Base-by-base conservation (phyloP, 805 yeast species). In the Metschnikowia aberdeeniae region DNA sequence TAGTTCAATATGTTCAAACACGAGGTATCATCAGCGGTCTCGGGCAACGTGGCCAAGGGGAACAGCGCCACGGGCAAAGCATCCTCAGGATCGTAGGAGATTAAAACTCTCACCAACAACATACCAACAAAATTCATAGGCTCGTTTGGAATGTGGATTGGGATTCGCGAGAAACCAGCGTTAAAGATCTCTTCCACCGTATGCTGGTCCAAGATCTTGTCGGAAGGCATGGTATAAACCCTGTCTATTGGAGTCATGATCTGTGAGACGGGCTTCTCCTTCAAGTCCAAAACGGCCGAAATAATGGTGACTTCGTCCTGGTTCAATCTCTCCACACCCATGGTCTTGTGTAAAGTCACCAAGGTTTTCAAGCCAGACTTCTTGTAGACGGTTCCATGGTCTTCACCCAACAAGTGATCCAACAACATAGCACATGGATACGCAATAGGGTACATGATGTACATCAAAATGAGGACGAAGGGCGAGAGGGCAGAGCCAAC, bases 21-120 rank as follows among this genome's bases (percentile, higher is more conserved):
- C 5, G 97, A 89, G 4, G 98, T 90, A 42, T 85, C 89, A 19
- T 88, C 84, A 2, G 85, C 81, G 0, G 99, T 92, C 67, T 92
- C 98, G 0, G 99, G 99, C 37, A 92, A 75, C 0, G 98, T 93
- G 1, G 98, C 98, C 57, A 92, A 75, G 6, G 98, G 97, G 72
- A 92, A 92, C 10, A 89, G 80, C 1, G 96, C 87, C 27, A 93
- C 93, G 0, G 97, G 96, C 43, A 87, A 68, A 1, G 90, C 86
- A 64, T 92, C 99, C 63, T 92, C 98, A 3, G 99, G 98, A 60
- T 92, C 99, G 63, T 92, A 92, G 44, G 96, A 85, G 53, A 92
- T 93, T 59, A 92, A 76, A 27, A 90, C 93, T 51, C 97, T 76
- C 17, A 93, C 98, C 35, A 92, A 73, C 35, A 92, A 72, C 99